phyloP scores from a whole-genome alignment of 2,329 filamentous ascomycete species.

The Diaporthe nobilis region DNA sequence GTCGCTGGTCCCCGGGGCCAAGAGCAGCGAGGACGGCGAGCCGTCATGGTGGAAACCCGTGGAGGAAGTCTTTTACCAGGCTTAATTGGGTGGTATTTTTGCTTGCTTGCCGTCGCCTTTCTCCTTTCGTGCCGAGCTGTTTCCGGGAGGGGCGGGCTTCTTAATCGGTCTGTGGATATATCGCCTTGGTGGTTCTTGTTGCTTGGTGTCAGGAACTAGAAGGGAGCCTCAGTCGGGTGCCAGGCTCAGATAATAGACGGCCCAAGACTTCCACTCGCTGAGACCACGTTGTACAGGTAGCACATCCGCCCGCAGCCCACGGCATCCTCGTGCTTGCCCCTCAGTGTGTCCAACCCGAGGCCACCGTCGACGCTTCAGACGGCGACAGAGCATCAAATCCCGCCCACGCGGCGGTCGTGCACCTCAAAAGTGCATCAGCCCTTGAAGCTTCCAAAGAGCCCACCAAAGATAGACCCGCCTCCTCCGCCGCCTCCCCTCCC shows the following conservation, averaged over 20 bases:
- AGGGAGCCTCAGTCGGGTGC: not conserved
- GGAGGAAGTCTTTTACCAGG: slow-evolving; percentile 77
- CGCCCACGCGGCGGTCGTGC: not conserved
- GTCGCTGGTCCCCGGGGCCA: slow-evolving; percentile 71
- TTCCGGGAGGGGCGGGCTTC: not conserved
- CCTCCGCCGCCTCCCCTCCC: slow-evolving; percentile 35
- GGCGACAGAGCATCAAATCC: not conserved
- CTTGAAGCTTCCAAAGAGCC: slow-evolving; percentile 50
- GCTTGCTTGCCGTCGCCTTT: not conserved
- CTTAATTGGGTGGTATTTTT: slow-evolving; percentile 51
- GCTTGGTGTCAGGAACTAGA: slow-evolving; percentile 9
- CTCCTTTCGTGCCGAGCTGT: not conserved
- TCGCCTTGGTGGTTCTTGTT: slow-evolving; percentile 11
- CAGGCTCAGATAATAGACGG: slow-evolving; percentile 25
- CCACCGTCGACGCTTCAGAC: not conserved
- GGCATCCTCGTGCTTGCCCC: not conserved
- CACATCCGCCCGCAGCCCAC: not conserved
- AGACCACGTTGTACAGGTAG: not conserved
- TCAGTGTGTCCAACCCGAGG: not conserved
- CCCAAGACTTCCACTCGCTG: slow-evolving; percentile 7
- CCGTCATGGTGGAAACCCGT: slow-evolving; percentile 78
- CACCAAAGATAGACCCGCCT: slow-evolving; percentile 45
- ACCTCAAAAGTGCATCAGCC: slow-evolving; percentile 23
- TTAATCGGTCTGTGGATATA: slow-evolving; percentile 12
- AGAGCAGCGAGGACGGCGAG: slow-evolving; percentile 69